Base-by-base conservation (phyloP, 345 rosid species). In the Combretum micranthum region DNA sequence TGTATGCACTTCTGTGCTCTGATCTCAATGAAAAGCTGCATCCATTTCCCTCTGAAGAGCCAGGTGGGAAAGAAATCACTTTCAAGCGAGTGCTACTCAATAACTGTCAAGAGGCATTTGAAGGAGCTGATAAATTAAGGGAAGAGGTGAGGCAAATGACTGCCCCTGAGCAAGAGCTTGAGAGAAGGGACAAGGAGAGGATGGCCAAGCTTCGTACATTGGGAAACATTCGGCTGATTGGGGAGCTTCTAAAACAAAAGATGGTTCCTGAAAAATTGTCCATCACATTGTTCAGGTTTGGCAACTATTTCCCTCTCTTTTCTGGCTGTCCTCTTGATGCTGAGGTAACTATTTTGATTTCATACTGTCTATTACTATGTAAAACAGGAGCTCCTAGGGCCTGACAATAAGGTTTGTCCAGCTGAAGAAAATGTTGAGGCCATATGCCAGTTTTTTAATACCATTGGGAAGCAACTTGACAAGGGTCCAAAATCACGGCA, bases 261-360 rank as follows among this genome's bases (percentile, higher is more conserved):
- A 88, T 93, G 94, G 97, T 93, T 15, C 80, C 99, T 17, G 96
- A 89, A 77, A 88, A 86, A 79, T 93, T 55, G 97, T 86, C 50
- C 97, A 89, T 75, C 91, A 93, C 71, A 89, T 93, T 37, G 94
- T 83, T 54, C 85, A 77, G 83, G 99, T 93, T 55, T 47, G 15
- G 23, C 47, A 22, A 22, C 51, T 23, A 14, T 5, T 48, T 55
- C 22, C 3, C 22, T 42, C 44, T 25, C 20, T 43, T 48, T 14
- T 45, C 4, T 20, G 45, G 10, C 20, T 21, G 16, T 43, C 42
- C 37, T 66, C 21, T 32, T 32, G 37, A 52, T 25, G 18, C 13
- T 20, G 20, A 15, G n/a, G 25, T 49, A 11, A 4, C 15, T 4
- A 32, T 15, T 19, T 1, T 44, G 23, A 11, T 55, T n/a, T 49